phyloP scores from a whole-genome alignment of 2,329 filamentous ascomycete species.

The Botryotinia calthae region DNA sequence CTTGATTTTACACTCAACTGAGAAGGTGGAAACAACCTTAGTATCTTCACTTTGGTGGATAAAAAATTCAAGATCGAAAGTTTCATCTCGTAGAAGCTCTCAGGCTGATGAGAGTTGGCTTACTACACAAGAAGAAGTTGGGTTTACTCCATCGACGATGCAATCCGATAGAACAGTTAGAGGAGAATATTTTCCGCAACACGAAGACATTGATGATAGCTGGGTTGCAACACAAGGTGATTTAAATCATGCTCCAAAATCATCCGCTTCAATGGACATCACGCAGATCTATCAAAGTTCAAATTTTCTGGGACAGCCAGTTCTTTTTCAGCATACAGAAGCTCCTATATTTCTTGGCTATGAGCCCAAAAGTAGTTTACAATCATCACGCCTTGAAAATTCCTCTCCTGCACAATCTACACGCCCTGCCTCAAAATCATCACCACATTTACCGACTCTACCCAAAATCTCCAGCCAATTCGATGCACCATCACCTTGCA shows the following conservation, averaged over 20 bases:
- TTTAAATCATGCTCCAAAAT: not conserved
- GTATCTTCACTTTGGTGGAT: not conserved
- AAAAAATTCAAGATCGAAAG: not conserved
- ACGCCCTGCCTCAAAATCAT: not conserved
- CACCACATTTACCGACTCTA: not conserved
- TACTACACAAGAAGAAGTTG: slow-evolving; percentile 17
- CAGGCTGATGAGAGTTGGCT: slow-evolving; percentile 14
- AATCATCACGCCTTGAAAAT: not conserved
- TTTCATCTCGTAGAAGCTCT: not conserved
- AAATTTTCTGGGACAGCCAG: not conserved
- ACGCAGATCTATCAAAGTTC: slow-evolving; percentile 5
- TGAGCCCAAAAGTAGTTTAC: not conserved
- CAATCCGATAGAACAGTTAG: not conserved
- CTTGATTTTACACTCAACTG: not conserved
- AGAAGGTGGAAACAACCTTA: not conserved
- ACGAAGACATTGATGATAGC: slow-evolving; percentile 12
- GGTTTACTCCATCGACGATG: slow-evolving; percentile 1
- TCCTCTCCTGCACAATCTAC: not conserved
- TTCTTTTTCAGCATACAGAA: not conserved
- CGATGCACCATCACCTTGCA: not conserved
- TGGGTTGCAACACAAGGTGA: slow-evolving; percentile 20
- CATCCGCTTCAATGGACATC: slow-evolving; percentile 9
- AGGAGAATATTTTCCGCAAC: not conserved
- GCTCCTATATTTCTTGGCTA: not conserved
- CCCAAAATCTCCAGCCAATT: not conserved